phyloP scores from a whole-genome alignment of 148 eudicot species.

The Simmondsia chinensis region DNA sequence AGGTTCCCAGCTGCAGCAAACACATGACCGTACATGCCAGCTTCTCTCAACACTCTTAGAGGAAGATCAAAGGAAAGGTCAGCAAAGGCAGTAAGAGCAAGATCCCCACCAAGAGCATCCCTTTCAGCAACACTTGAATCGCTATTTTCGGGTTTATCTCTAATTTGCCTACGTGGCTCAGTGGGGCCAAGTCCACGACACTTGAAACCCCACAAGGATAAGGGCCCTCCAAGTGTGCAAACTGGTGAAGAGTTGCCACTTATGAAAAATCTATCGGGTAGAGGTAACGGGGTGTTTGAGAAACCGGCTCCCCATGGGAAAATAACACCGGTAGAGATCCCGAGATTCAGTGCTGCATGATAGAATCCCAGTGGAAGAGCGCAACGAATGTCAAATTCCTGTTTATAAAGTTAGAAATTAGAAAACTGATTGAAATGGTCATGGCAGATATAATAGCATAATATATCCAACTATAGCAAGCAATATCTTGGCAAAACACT shows the following conservation, averaged over 20 bases:
- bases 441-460: too few relatives aligned
- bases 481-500: too few relatives aligned
- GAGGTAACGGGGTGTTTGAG: constrained; percentile 44
- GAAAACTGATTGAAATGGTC: neutral
- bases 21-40: constrained; percentile 75
- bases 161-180: constrained; percentile 51
- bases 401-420: constrained; percentile 15
- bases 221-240: constrained; percentile 75
- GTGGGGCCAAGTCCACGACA: constrained; percentile 78
- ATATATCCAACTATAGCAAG: too few relatives aligned
- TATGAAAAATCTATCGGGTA: constrained; percentile 78
- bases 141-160: constrained; percentile 24
- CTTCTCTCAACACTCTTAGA: constrained; percentile 51
- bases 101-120: constrained; percentile 78
- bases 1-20: constrained; percentile 84
- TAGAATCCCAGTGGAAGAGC: constrained; percentile 76
- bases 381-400: constrained; percentile 81
- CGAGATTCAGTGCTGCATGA: constrained; percentile 64
- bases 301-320: constrained; percentile 79
- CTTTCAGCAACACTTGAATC: constrained; percentile 27
- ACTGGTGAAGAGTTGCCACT: constrained; percentile 87
- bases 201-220: constrained; percentile 62
- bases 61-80: constrained; percentile 93
- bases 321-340: constrained; percentile 56
- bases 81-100: constrained; percentile 80